phyloP scores from a whole-genome alignment of 768 basidiomycete species.

The Mycena rosella region DNA sequence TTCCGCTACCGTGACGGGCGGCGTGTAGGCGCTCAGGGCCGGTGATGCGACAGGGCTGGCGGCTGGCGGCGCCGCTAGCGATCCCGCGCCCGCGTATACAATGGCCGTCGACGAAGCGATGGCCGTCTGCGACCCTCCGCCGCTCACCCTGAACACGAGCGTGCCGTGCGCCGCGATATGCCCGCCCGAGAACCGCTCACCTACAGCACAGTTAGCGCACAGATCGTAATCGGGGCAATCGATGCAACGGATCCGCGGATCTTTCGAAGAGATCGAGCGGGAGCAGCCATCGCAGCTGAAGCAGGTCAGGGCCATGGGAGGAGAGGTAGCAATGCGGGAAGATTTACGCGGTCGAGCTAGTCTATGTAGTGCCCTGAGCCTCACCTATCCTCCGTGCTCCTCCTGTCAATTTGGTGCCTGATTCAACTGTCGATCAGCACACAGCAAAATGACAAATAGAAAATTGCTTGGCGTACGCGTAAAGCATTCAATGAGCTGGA shows the following conservation, averaged over 20 bases:
- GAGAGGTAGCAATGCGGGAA: background rate
- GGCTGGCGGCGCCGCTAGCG: too few relatives aligned
- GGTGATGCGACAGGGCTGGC: too few relatives aligned
- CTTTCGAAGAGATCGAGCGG: background rate
- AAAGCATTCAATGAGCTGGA: too few relatives aligned
- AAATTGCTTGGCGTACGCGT: too few relatives aligned
- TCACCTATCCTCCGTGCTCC: too few relatives aligned
- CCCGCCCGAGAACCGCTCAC: conserved; percentile 5
- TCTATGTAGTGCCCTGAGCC: too few relatives aligned
- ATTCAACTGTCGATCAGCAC: too few relatives aligned
- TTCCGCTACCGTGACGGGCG: background rate
- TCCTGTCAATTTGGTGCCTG: too few relatives aligned
- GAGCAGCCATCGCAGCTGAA: conserved; percentile 27
- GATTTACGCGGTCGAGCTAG: too few relatives aligned
- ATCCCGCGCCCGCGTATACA: background rate
- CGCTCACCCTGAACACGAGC: conserved; percentile 7
- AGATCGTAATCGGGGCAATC: conserved; percentile 25
- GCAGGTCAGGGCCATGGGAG: conserved; percentile 6
- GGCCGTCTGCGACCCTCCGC: background rate
- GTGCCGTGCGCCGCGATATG: conserved; percentile 5
- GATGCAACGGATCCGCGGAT: conserved; percentile 27
- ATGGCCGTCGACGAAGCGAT: background rate
- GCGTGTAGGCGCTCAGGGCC: background rate
- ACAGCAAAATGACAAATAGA: too few relatives aligned
- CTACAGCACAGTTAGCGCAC: conserved; percentile 23